These are phyloP conservation scores for Phytophthora fragariae DNA, from an alignment of 352 stramenopile genomes.

Conservation along the genomic window DNA sequence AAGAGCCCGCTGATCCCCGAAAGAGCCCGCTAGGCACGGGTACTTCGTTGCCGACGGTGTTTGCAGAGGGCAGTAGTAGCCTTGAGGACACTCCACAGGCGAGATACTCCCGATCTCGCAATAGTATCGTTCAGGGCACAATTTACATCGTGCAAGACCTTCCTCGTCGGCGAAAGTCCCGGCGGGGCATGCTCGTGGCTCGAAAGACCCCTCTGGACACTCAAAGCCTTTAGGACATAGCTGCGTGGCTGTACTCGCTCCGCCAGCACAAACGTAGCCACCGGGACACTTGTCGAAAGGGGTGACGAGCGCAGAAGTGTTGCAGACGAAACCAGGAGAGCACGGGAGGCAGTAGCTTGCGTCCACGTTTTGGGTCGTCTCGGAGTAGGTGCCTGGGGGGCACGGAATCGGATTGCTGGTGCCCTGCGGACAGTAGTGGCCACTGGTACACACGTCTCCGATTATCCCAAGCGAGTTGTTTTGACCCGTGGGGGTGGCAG, in stretches of 20 bases:
- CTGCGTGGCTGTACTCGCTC: slow-evolving; percentile 59
- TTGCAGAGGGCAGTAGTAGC: slow-evolving; percentile 79
- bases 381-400: slow-evolving; percentile 73
- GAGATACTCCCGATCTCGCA: slow-evolving; percentile 56
- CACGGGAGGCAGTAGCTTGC: slow-evolving; percentile 76
- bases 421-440: slow-evolving; percentile 81
- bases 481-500: slow-evolving; percentile 70
- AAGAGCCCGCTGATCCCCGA: slow-evolving; percentile 55
- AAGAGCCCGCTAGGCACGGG: slow-evolving; percentile 69
- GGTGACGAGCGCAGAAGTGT: slow-evolving; percentile 52
- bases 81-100: slow-evolving; percentile 63
- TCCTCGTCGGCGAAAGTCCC: slow-evolving; percentile 75
- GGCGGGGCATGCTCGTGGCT: slow-evolving; percentile 61
- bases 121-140: slow-evolving; percentile 79
- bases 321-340: slow-evolving; percentile 67
- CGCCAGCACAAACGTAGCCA: slow-evolving; percentile 71
- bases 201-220: slow-evolving; percentile 69
- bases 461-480: slow-evolving; percentile 79
- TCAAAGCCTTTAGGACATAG: slow-evolving; percentile 75
- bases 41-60: slow-evolving; percentile 58
- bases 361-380: slow-evolving; percentile 68
- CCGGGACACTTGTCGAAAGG: slow-evolving; percentile 59
- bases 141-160: slow-evolving; percentile 63
- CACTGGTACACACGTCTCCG: slow-evolving; percentile 70
- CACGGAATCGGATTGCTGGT: slow-evolving; percentile 87